A percentile compares a stretch with the other conserved stretches of the same genome.
These are phyloP conservation scores for Curvularia sp. DNA, from an alignment of 2,329 filamentous ascomycete species.

Conservation along the genomic window DNA sequence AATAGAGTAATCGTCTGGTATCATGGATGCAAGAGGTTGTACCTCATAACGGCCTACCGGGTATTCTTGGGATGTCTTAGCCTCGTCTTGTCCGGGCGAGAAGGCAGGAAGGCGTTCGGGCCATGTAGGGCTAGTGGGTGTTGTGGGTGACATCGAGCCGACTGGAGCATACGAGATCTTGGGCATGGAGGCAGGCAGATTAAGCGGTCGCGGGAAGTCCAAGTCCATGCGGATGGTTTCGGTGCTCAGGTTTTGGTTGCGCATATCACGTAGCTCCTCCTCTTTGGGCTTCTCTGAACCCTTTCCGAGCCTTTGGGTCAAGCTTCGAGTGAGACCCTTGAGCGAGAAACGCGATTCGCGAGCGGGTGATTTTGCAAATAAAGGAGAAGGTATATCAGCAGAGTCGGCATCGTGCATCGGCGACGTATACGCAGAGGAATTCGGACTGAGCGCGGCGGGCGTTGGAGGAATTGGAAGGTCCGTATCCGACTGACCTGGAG, in stretches of 20 bases:
- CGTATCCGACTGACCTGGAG: conserved; percentile 17
- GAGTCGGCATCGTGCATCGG: conserved; percentile 38
- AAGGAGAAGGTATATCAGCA: conserved; percentile 28
- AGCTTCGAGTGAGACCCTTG: conserved; percentile 39
- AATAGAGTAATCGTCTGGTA: conserved; percentile 38
- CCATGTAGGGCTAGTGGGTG: conserved; percentile 22
- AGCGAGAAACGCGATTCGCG: conserved; percentile 43
- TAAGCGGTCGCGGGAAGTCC: conserved; percentile 29
- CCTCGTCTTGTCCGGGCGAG: conserved; percentile 16
- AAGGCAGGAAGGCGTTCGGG: conserved; percentile 13
- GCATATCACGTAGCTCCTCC: conserved; percentile 37
- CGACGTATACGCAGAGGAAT: conserved; percentile 38
- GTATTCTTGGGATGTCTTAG: conserved; percentile 13
- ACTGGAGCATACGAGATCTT: conserved; percentile 29
- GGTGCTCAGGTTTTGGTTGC: conserved; percentile 12
- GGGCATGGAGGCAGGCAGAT: conserved; percentile 27
- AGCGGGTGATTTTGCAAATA: conserved; percentile 23
- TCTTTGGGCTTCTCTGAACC: conserved; percentile 18
- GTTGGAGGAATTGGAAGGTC: conserved; percentile 36
- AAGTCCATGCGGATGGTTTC: conserved; percentile 25
- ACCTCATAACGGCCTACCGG: conserved; percentile 12
- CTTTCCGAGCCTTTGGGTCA: conserved; percentile 38
- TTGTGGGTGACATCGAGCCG: conserved; percentile 27
- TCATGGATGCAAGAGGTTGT: conserved; percentile 36
- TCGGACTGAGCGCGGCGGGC: conserved; percentile 36